A percentile compares a stretch with the other conserved stretches of the same genome.
Conservation (phyloP, 73 alveolate species). For the Paramecium tetraurelia region DNA sequence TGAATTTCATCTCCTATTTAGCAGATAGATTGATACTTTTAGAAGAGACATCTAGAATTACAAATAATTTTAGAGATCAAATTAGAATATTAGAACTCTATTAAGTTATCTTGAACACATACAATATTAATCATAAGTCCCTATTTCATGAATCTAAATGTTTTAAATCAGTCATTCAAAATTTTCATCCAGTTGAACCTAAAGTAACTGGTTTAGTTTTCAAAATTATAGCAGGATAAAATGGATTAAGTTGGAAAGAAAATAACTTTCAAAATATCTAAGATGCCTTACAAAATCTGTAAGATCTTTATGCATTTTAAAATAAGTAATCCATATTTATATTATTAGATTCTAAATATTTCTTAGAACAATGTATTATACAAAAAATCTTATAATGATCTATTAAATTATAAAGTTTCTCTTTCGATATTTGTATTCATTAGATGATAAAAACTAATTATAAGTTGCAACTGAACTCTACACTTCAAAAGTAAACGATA, state of each 20-base stretch:
- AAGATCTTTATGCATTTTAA: background rate
- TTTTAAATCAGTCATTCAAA: background rate
- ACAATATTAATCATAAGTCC: background rate
- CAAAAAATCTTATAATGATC: background rate
- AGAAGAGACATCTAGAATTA: background rate
- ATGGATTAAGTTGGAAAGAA: background rate
- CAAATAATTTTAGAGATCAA: slow-evolving; percentile 16
- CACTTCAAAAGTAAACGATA: background rate
- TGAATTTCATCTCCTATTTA: background rate
- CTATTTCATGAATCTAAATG: background rate
- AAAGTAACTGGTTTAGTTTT: background rate
- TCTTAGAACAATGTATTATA: background rate
- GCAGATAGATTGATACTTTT: background rate
- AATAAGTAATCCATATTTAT: background rate
- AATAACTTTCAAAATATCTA: background rate
- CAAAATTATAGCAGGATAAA: background rate
- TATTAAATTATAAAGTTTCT: background rate
- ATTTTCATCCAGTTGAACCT: slow-evolving; percentile 4
- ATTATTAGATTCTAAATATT: background rate
- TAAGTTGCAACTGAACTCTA: background rate
- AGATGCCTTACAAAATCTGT: background rate
- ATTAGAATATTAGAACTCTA: background rate
- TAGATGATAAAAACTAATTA: background rate
- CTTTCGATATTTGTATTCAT: background rate
- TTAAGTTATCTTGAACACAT: background rate